Conservation (phyloP, 2,329 filamentous ascomycete species). For the Gaeumannomyces tritici region DNA sequence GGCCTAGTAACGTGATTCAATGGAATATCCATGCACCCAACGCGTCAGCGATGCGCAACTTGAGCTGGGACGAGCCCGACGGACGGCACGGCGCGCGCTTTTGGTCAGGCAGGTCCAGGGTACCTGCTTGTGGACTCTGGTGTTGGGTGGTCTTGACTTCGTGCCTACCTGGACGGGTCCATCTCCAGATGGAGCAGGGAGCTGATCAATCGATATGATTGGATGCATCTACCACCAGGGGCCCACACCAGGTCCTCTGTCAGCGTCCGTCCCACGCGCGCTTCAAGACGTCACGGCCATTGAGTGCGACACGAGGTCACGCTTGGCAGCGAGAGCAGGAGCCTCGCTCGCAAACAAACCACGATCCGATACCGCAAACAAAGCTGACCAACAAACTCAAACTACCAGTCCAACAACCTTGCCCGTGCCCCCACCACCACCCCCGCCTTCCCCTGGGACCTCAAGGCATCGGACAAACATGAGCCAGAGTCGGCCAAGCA, state of each 20-base stretch:
- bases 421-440: not conserved
- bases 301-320: not conserved
- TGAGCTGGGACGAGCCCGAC: not conserved
- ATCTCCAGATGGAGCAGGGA: not conserved
- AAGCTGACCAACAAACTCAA: too few species aligned
- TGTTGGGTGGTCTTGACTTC: not conserved
- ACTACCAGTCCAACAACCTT: too few species aligned
- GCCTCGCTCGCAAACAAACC: not conserved
- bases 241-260: not conserved
- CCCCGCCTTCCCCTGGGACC: too few species aligned
- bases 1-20: too few species aligned
- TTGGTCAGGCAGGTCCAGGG: not conserved
- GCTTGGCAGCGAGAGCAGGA: not conserved
- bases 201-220: not conserved
- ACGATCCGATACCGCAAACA: too few species aligned
- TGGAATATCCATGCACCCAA: not conserved
- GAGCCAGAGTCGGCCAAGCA: not conserved
- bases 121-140: not conserved
- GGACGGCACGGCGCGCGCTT: not conserved
- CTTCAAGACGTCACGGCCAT: not conserved
- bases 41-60: too few species aligned
- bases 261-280: not conserved
- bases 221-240: not conserved
- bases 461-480: not conserved
- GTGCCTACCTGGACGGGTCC: too few species aligned